phyloP scores from a whole-genome alignment of 2,329 filamentous ascomycete species.

The Beauveria sp. region DNA sequence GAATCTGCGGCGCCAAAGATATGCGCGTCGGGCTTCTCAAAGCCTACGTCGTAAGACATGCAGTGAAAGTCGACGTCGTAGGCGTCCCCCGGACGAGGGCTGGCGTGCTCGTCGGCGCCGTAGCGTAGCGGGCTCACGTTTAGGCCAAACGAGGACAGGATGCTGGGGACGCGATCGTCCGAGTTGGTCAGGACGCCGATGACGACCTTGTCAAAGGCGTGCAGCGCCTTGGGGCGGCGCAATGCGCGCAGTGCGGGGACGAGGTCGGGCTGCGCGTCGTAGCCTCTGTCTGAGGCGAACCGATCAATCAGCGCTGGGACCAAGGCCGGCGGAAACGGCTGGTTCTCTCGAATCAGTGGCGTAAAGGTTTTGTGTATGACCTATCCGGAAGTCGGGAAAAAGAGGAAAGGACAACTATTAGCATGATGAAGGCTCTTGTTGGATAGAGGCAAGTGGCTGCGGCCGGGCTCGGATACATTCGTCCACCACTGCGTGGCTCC shows the following conservation, averaged over 20 bases:
- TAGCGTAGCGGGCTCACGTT: conserved; percentile 32
- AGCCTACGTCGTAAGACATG: conserved; percentile 56
- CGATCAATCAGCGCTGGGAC: conserved; percentile 40
- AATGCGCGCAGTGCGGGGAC: conserved; percentile 36
- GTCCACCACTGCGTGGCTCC: conserved; percentile 51
- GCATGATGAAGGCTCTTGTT: background rate
- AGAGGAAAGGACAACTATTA: background rate
- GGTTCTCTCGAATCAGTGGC: conserved; percentile 25
- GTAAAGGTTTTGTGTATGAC: conserved; percentile 48
- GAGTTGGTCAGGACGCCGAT: conserved; percentile 57
- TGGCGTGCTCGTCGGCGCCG: conserved; percentile 11
- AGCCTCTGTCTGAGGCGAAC: conserved; percentile 48
- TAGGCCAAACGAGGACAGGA: conserved; percentile 47
- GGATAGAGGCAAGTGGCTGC: background rate
- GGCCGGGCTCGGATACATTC: conserved; percentile 32
- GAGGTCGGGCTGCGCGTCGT: conserved; percentile 40
- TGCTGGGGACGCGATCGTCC: conserved; percentile 48
- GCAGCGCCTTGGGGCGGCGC: conserved; percentile 16
- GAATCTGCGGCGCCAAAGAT: conserved; percentile 50
- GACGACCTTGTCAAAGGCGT: conserved; percentile 31
- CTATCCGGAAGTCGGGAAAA: conserved; percentile 22
- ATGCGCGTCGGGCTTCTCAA: conserved; percentile 47
- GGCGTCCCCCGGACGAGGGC: background rate
- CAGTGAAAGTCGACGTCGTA: conserved; percentile 47
- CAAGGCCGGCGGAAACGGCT: conserved; percentile 36